Evolutionary conservation across 768 basidiomycete species (phyloP).

Genomic region (Kwoniella newhampshirensis): DNA sequence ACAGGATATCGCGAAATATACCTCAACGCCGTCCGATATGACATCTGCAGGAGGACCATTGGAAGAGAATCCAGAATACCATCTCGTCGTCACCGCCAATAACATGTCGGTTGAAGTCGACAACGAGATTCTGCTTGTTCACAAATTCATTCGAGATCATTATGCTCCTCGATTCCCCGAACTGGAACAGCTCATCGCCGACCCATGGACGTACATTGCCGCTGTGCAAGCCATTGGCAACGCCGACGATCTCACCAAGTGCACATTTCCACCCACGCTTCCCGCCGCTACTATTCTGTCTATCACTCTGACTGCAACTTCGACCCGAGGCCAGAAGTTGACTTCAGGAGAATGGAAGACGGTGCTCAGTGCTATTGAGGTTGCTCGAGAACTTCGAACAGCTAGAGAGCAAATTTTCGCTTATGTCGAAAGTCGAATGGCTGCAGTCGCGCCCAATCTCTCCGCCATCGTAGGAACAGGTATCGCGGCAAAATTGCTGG

Average conservation of each 20-base stretch:
- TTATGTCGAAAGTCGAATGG: constrained; percentile 99
- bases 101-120: constrained; percentile 97
- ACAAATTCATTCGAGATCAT: constrained; percentile 99
- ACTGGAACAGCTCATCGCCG: constrained; percentile 88
- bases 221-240: constrained; percentile 87
- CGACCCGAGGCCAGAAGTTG: constrained; percentile 75
- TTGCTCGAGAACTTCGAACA: constrained; percentile 83
- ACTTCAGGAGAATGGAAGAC: constrained; percentile 71
- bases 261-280: constrained; percentile 72
- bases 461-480: constrained; percentile 98
- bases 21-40: constrained; percentile 72
- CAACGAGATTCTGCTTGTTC: constrained; percentile 94
- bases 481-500: constrained; percentile 95
- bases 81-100: constrained; percentile 93
- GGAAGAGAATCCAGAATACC: constrained; percentile 88
- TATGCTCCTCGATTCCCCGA: constrained; percentile 94
- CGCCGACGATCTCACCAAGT: constrained; percentile 82
- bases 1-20: constrained; percentile 87
- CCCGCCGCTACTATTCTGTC: constrained; percentile 91
- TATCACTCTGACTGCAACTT: constrained; percentile 92
- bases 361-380: constrained; percentile 79
- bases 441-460: constrained; percentile 94
- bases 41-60: constrained; percentile 69
- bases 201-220: constrained; percentile 87
- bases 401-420: constrained; percentile 94